Evolutionary conservation across 768 basidiomycete genomes (phyloP), one percentile per base, ranked within the genome.

Genomic region (Sporobolomyces roseus): DNA sequence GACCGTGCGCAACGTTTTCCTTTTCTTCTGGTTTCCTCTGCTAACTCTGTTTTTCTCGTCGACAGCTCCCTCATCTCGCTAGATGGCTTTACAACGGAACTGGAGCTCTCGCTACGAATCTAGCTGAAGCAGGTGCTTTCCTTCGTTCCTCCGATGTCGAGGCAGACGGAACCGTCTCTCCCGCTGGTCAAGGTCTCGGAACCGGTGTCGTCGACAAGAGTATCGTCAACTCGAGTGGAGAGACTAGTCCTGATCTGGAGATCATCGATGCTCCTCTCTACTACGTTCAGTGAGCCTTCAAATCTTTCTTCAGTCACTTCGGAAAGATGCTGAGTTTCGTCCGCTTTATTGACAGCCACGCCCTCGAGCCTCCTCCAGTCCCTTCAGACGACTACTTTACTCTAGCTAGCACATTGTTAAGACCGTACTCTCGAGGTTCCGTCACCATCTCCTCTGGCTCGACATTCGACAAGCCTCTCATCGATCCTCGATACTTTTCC

Each of bases 101-200:
- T 1, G 70, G 70, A n/a, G 36, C 70, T 9, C 62, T 71, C 35
- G 4, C 25, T 3, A 59, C 70, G 2, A 71, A 71, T 41, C 29
- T 67, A 23, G 66, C 64, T 32, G 73, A 74, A 29, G 70, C 27
- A 7, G 70, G 56, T n/a, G 67, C 70, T 0, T 74, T 74, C 73
- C 46, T 74, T 14, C 66, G 73, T n/a, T 66, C 62, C 0, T 58
- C 66, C 53, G 55, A 43, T 19, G n/a, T 68, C 49, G n/a, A 55
- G n/a, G 53, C 23, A 14, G 66, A 63, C 32, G 66, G 66, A 23
- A 17, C 53, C 36, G 60, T 62, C 30, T 48, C 63, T 29, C 65
- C 69, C 2, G 59, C 56, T 16, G 50, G 32, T 16, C 41, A 58
- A 33, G 56, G 56, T 16, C 27, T 45, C 10, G 32, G 29, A 25